A percentile compares a stretch with the other conserved stretches of the same genome.
These are phyloP conservation scores for Pichia sp. DNA, from an alignment of 1,139 yeast genomes.

Conservation along the genomic window DNA sequence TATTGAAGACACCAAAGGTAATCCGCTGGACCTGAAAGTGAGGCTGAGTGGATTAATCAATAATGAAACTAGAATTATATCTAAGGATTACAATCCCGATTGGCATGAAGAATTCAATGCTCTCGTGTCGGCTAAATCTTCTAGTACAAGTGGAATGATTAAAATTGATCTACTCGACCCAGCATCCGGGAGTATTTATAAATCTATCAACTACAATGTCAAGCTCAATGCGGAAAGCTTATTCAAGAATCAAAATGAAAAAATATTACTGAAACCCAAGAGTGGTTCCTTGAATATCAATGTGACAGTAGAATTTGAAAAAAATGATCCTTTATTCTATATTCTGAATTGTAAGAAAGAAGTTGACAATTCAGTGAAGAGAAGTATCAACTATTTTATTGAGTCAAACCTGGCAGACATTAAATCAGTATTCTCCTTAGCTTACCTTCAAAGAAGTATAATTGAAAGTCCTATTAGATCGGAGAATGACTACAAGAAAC, in stretches of 20 bases:
- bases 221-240: conserved; percentile 13
- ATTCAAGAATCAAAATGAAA: conserved; percentile 25
- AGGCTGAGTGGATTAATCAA: conserved; percentile 60
- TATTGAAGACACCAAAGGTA: conserved; percentile 45
- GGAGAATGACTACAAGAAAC: conserved; percentile 14
- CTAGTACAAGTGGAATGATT: conserved; percentile 1
- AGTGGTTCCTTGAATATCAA: conserved; percentile 23
- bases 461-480: conserved; percentile 17
- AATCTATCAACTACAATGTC: conserved; percentile 18
- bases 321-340: conserved; percentile 23
- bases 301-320: conserved; percentile 20
- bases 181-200: conserved; percentile 15
- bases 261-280: conserved; percentile 20
- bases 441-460: conserved; percentile 20
- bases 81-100: conserved; percentile 59
- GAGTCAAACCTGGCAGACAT: conserved; percentile 20
- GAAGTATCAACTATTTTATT: conserved; percentile 22
- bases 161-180: conserved; percentile 18
- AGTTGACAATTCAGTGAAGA: conserved; percentile 20
- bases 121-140: neutral
- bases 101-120: conserved; percentile 77
- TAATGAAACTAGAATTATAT: conserved; percentile 65
- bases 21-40: conserved; percentile 60
- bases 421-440: conserved; percentile 20
- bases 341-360: conserved; percentile 18